Evolutionary conservation across 176 grass and related monocot genomes (phyloP), one percentile per base, ranked within the genome.

Genomic region (Miscanthus lutarioriparius): DNA sequence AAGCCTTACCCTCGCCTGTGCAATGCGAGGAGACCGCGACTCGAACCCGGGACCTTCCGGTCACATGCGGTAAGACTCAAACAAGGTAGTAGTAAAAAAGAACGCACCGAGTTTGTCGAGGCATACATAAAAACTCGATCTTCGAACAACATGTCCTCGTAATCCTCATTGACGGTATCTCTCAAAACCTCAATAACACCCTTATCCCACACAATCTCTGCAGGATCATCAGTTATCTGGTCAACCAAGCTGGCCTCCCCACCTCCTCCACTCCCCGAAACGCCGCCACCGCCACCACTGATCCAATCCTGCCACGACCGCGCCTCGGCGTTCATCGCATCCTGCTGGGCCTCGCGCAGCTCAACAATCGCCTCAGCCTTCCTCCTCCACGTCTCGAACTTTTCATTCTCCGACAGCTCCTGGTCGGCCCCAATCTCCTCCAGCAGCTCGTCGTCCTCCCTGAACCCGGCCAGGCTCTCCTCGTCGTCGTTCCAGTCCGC

Each of bases 241-340:
- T 82, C 83, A 0, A 64, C n/a, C 23, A 75, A 4, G 26, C 68
- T 61, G 14, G 27, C 76, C 39, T 76, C 89, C 40, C 72, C 85
- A 28, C 81, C 89, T 80, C 86, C 81, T 64, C 82, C 89, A 72
- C 83, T 78, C 67, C 84, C 88, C 1, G 91, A 82, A 1, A 64
- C 30, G 76, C 85, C 83, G 69, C 58, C 67, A 35, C 38, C 38
- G 38, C 91, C 23, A 62, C 77, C 82, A 44, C 91, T 17, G 17
- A 93, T 76, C 96, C 96, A 98, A 86, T 95, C 93, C 73, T 98
- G 89, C 96, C 93, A 98, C 0, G 59, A 92, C 39, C 78, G 85
- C 47, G 43, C 87, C 62, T 93, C 96, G 0, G 85, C 83, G 26
- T 93, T 90, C 40, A 85, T 82, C 17, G 80, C 93, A 64, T 89